phyloP scores from a whole-genome alignment of 345 rosid species.

The Erysimum cheiranthoides region DNA sequence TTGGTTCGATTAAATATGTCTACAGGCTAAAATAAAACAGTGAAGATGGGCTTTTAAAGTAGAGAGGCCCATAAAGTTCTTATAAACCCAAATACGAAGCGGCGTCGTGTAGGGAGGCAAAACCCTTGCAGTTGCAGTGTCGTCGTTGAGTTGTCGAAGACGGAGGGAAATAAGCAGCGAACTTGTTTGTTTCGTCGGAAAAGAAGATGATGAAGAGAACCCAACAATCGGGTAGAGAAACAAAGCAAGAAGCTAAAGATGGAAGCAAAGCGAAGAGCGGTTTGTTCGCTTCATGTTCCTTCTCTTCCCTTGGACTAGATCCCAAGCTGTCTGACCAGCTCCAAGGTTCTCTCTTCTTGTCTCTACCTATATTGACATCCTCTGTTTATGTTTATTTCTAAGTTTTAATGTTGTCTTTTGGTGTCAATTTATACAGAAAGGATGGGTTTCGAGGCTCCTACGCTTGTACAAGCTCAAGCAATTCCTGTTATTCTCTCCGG shows the following conservation, averaged over 20 bases:
- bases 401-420: neutral
- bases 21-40: neutral
- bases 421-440: conserved; percentile 50
- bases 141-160: conserved; percentile 13
- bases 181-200: conserved; percentile 4
- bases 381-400: neutral
- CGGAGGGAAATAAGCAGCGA: conserved; percentile 29
- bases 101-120: conserved; percentile 22
- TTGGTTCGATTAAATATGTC: neutral
- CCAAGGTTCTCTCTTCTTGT: conserved; percentile 48
- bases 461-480: conserved; percentile 87
- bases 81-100: neutral
- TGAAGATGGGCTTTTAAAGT: neutral
- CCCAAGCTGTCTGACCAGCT: conserved; percentile 64
- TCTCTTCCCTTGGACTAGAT: conserved; percentile 73
- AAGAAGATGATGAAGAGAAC: conserved; percentile 33
- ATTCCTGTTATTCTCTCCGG: conserved; percentile 94
- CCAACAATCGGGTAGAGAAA: conserved; percentile 23
- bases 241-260: conserved; percentile 42
- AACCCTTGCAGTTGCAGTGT: conserved; percentile 38
- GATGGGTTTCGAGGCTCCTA: conserved; percentile 66
- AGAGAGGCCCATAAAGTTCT: neutral
- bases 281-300: conserved; percentile 69
- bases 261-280: conserved; percentile 26
- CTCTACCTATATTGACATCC: neutral